Evolutionary conservation across 1,284 basidiomycete species (phyloP).

Genomic region (Xerocomus minutiporus): DNA sequence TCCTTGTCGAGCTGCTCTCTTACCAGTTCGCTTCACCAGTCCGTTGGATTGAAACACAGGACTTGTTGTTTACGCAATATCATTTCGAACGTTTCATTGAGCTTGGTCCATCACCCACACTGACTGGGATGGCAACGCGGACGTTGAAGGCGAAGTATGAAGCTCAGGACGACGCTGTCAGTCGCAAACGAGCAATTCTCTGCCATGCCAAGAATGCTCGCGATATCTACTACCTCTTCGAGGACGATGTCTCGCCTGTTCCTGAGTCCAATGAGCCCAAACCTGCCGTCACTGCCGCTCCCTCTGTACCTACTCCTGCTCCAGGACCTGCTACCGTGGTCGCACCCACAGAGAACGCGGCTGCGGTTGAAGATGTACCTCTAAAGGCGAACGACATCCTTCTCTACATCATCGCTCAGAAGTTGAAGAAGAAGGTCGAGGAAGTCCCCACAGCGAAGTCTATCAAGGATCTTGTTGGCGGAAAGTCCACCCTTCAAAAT

Average conservation of each 20-base stretch:
- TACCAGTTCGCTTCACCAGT: constrained; percentile 97
- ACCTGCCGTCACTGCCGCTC: constrained; percentile 40
- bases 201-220: constrained; percentile 95
- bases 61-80: constrained; percentile 87
- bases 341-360: constrained; percentile 58
- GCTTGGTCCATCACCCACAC: constrained; percentile 92
- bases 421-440: constrained; percentile 91
- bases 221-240: constrained; percentile 97
- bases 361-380: constrained; percentile 83
- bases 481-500: constrained; percentile 97
- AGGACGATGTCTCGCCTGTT: constrained; percentile 69
- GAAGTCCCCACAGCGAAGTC: constrained; percentile 92
- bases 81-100: constrained; percentile 93
- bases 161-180: constrained; percentile 79
- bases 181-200: constrained; percentile 77
- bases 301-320: constrained; percentile 43
- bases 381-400: constrained; percentile 91
- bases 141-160: constrained; percentile 98
- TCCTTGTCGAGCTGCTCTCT: constrained; percentile 93
- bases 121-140: constrained; percentile 93
- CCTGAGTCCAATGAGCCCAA: constrained; percentile 42
- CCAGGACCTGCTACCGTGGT: constrained; percentile 43
- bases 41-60: constrained; percentile 98
- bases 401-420: constrained; percentile 89
- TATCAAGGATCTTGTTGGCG: constrained; percentile 97